A percentile compares a stretch with the other conserved stretches of the same genome.
Conservation (phyloP, 2,329 filamentous ascomycete species). For the Aspergillus proliferans region DNA sequence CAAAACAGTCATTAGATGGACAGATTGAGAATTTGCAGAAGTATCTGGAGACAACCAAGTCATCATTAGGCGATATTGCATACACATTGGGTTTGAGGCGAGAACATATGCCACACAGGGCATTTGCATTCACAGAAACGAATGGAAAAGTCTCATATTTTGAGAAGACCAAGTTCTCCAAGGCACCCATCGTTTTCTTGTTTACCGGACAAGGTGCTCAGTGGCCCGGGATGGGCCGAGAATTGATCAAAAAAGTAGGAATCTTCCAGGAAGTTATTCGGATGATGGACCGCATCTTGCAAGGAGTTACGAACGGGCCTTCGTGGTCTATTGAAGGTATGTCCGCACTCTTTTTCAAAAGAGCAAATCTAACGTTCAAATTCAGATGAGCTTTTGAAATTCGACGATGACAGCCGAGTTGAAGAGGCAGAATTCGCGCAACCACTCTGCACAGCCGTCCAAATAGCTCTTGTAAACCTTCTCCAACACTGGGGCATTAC, state of each 20-base stretch:
- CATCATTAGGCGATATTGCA: background rate
- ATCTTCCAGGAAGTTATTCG: background rate
- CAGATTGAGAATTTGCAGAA: background rate
- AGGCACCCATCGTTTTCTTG: constrained; percentile 9
- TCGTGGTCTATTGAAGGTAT: background rate
- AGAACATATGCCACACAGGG: constrained; percentile 6
- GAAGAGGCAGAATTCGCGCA: constrained; percentile 12
- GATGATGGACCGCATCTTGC: background rate
- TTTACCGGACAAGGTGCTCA: constrained; percentile 22
- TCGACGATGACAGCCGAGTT: background rate
- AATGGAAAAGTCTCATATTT: background rate
- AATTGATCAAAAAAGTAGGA: background rate
- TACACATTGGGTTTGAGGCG: constrained; percentile 4
- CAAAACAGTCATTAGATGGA: background rate
- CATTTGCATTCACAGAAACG: background rate
- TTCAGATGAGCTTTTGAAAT: background rate
- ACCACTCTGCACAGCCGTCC: constrained; percentile 19
- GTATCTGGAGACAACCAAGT: background rate
- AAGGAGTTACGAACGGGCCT: background rate
- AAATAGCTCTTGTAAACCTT: constrained; percentile 17
- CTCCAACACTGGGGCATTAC: constrained; percentile 5
- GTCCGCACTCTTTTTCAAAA: background rate
- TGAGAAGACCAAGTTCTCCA: background rate
- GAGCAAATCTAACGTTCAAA: constrained; percentile 2
- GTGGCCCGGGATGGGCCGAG: constrained; percentile 15